Evolutionary conservation across 148 eudicot species (phyloP).

Genomic region (Rhododendron williamsianum): DNA sequence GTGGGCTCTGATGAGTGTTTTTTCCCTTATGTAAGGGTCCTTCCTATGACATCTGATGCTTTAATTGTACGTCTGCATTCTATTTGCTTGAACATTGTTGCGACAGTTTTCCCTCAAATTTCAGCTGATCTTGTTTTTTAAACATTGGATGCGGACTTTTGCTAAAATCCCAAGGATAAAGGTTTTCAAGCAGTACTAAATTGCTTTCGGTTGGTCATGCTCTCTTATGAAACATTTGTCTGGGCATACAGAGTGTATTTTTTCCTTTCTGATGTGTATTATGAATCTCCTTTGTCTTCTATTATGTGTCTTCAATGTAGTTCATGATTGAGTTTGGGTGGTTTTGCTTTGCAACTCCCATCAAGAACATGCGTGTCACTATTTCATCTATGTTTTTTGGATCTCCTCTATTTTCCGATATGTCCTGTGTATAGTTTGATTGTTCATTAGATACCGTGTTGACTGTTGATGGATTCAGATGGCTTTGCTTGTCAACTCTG

Average conservation of each 20-base stretch:
- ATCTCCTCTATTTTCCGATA: not conserved
- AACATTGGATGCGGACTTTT: not conserved
- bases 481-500: not conserved
- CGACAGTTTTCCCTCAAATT: not conserved
- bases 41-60: not conserved
- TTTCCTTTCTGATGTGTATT: not conserved
- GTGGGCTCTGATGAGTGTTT: constrained; percentile 18
- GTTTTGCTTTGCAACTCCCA: not conserved
- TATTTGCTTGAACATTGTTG: not conserved
- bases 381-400: not conserved
- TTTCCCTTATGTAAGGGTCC: not conserved
- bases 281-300: not conserved
- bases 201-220: not conserved
- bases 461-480: not conserved
- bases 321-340: not conserved
- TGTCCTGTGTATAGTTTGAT: not conserved
- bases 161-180: not conserved
- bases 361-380: not conserved
- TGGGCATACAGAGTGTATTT: not conserved
- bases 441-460: not conserved
- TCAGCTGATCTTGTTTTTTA: not conserved
- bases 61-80: not conserved
- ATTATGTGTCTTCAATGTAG: not conserved
- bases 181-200: not conserved
- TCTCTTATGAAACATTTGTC: not conserved